Conservation (phyloP, 2,329 filamentous ascomycete genomes). For the Ascochyta fabae region DNA sequence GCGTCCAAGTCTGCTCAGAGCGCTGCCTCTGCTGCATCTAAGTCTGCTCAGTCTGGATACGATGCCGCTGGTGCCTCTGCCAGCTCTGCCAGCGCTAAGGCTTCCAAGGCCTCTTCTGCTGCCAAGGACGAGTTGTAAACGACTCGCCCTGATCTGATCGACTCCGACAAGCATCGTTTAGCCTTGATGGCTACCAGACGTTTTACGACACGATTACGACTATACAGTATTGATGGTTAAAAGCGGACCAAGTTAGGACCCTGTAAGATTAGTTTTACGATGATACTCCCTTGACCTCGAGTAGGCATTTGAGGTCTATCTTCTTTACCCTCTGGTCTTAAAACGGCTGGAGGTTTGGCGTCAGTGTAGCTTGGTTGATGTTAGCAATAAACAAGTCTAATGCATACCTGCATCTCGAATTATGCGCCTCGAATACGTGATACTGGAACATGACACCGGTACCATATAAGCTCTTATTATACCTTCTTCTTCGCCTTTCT, state of each 20-base stretch:
- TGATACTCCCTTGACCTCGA: conserved; percentile 31
- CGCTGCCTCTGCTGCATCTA: conserved; percentile 42
- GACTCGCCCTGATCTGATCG: background rate
- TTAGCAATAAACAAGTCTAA: conserved; percentile 28
- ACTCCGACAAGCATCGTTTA: conserved; percentile 23
- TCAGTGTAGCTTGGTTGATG: conserved; percentile 28
- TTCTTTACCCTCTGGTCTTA: conserved; percentile 19
- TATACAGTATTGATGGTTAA: conserved; percentile 25
- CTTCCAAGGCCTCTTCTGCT: conserved; percentile 29
- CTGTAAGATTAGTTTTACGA: conserved; percentile 35
- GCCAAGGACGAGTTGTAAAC: conserved; percentile 56
- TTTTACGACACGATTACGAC: conserved; percentile 34
- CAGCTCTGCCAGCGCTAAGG: conserved; percentile 26
- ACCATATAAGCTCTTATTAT: background rate
- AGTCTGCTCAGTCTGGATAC: conserved; percentile 42
- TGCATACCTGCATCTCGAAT: background rate
- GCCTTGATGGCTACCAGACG: conserved; percentile 20
- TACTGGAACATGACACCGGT: background rate
- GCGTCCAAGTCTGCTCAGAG: conserved; percentile 43
- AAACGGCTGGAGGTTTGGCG: conserved; percentile 20
- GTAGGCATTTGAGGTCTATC: conserved; percentile 26
- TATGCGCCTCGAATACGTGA: background rate
- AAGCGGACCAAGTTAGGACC: conserved; percentile 21
- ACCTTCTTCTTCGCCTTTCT: background rate
- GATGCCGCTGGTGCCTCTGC: conserved; percentile 43